Base-by-base conservation (phyloP, 768 basidiomycete genomes). In the Kwoniella botswanensis region DNA sequence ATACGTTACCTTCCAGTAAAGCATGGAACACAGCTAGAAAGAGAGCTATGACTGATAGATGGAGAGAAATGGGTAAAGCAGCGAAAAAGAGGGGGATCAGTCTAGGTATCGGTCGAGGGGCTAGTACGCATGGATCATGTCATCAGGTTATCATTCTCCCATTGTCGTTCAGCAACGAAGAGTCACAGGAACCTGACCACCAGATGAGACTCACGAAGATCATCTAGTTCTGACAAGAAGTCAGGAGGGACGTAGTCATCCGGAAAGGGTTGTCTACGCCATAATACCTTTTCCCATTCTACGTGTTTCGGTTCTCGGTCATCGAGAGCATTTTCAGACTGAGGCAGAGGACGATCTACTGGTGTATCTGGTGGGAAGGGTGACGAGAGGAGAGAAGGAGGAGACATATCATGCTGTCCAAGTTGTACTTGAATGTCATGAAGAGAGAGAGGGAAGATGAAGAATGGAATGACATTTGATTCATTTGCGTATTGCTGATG, bases 161-260 rank as follows among this genome's bases (percentile, higher is more conserved):
- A 42, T 3, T 12, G 44, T 26, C 42, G 61, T 26, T 26, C 26
- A 26, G 26, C 26, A 26, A 26, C 26, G 24, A n/a, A 21, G 12
- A 15, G 53, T 53, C 17, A 35, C 18, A 60, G 15, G 2, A 15
- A 46, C 62, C 24, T 44, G 29, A 41, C 17, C 13, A 13, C 26
- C 13, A 13, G 42, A 22, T 42, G 41, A 21, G 3, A 76, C 80
- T 70, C 71, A 81, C 80, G 71, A 7, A 79, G 63, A 54, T 70
- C 22, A 77, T 88, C 87, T 75, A 97, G 83, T 68, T 92, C 90
- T 0, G 90, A 88, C 54, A 95, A 86, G 84, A 97, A 97, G 6
- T 89, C 86, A 6, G 86, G 84, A 7, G 92, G 91, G 63, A 97
- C 90, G 85, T 93, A 89, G 82, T 95, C 94, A 84, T 97, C 95